Evolutionary conservation across 1,139 yeast genomes (phyloP), one percentile per base, ranked within the genome.

Genomic region (Taphrina communis): DNA sequence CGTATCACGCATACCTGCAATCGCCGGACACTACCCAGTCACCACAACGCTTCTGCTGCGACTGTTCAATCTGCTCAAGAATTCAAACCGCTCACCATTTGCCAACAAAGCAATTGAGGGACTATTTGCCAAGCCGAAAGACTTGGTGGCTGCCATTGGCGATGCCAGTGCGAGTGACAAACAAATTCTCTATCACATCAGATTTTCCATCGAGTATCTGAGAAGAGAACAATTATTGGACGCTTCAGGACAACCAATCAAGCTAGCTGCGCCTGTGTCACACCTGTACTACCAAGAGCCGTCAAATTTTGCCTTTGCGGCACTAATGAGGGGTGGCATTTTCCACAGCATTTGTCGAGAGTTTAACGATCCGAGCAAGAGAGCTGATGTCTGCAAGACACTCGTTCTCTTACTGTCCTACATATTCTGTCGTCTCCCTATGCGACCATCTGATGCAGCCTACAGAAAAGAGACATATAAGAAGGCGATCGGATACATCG

Each of bases 21-120:
- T 68, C n/a, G 57, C 66, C 19, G 70, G 69, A 14, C 70, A 68
- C 19, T 68, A 55, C 52, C 68, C 68, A 17, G 66, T 68, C 52
- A 68, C 70, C 8, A 65, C 69, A 6, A 63, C 70, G 9, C 57
- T 65, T 42, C 46, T 63, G 31, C 50, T 68, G 21, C 67, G 68
- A 35, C 42, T 68, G 19, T 63, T 55, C 38, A 65, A 68, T 9
- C 38, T 68, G 44, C 56, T 65, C 19, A 65, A 60, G 14, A 65
- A 65, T 31, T 65, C 69, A 11, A 60, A 65, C 31, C 55, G 62
- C 12, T 60, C 66, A 12, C 66, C 68, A 21, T 68, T 68, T 39
- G 70, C 69, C n/a, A 46, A 38, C 19, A 41, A 63, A 36, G 61
- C 62, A 6, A 63, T 68, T n/a, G 63, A 65, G n/a, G 68, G 66